These are phyloP conservation scores for Candida koratica DNA, from an alignment of 805 yeast genomes.

Conservation along the genomic window DNA sequence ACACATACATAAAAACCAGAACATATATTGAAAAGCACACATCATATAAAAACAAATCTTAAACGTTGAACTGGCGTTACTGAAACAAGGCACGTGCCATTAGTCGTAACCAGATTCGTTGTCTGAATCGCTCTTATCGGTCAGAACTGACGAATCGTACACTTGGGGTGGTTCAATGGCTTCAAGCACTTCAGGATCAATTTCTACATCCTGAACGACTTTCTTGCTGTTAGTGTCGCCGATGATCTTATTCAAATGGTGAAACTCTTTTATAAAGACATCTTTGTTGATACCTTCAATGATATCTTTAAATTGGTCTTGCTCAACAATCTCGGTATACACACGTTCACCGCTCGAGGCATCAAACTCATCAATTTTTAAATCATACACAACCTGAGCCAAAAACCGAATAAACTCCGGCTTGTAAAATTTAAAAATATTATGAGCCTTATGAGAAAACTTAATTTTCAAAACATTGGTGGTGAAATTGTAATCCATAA, in stretches of 20 bases:
- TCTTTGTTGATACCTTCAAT: constrained; percentile 19
- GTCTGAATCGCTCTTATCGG: too few species aligned
- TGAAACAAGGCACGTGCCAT: too few species aligned
- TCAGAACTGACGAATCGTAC: too few species aligned
- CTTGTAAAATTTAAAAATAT: constrained; percentile 14
- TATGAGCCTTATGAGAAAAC: constrained; percentile 15
- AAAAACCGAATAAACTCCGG: constrained; percentile 18
- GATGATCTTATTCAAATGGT: constrained; percentile 19
- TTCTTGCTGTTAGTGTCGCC: constrained; percentile 8
- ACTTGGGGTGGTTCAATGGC: neutral
- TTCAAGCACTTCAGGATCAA: constrained; percentile 5
- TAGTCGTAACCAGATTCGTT: too few species aligned
- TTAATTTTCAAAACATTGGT: constrained; percentile 17
- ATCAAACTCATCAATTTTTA: constrained; percentile 8
- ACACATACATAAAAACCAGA: too few species aligned
- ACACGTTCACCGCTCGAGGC: constrained; percentile 15
- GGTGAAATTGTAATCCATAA: constrained; percentile 16
- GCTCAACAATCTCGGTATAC: constrained; percentile 21
- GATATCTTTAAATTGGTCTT: constrained; percentile 18
- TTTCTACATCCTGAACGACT: constrained; percentile 3
- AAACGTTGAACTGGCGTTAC: too few species aligned
- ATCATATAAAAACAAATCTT: too few species aligned
- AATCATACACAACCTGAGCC: constrained; percentile 7
- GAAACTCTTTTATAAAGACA: constrained; percentile 29
- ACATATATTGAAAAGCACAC: too few species aligned